A percentile compares a stretch with the other conserved stretches of the same genome.
Evolutionary conservation across 306 rosid species (phyloP).

Genomic region (Clitoria ternatea): DNA sequence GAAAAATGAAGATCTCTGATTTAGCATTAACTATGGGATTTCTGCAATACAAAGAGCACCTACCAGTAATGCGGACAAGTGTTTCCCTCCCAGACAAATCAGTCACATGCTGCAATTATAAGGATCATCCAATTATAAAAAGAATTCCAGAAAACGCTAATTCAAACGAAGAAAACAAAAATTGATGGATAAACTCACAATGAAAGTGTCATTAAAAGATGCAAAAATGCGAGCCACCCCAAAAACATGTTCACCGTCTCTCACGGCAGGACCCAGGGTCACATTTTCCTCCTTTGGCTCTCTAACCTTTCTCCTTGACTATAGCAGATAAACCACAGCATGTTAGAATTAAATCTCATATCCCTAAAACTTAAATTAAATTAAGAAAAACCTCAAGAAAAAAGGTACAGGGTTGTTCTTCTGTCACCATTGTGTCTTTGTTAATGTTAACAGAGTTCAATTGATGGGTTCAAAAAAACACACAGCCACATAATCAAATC

Average conservation of each 20-base stretch:
- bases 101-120: conserved; percentile 64
- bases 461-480: too few relatives aligned
- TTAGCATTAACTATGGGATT: too few relatives aligned
- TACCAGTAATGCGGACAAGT: conserved; percentile 81
- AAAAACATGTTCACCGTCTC: conserved; percentile 79
- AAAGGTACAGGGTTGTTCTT: too few relatives aligned
- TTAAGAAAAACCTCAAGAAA: too few relatives aligned
- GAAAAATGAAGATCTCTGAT: too few relatives aligned
- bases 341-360: too few relatives aligned
- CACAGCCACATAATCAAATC: too few relatives aligned
- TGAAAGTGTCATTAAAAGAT: conserved; percentile 81
- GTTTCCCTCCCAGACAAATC: conserved; percentile 94
- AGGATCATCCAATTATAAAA: background rate
- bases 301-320: conserved; percentile 52
- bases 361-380: too few relatives aligned
- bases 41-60: background rate
- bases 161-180: background rate
- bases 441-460: too few relatives aligned
- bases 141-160: background rate
- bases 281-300: conserved; percentile 94
- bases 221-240: conserved; percentile 87
- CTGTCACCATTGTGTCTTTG: too few relatives aligned
- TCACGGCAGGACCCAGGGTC: conserved; percentile 80
- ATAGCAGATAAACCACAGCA: too few relatives aligned
- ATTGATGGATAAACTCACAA: conserved; percentile 37